Evolutionary conservation across 345 rosid species (phyloP), one percentile per base, ranked within the genome.

Genomic region (Linum lewisii): DNA sequence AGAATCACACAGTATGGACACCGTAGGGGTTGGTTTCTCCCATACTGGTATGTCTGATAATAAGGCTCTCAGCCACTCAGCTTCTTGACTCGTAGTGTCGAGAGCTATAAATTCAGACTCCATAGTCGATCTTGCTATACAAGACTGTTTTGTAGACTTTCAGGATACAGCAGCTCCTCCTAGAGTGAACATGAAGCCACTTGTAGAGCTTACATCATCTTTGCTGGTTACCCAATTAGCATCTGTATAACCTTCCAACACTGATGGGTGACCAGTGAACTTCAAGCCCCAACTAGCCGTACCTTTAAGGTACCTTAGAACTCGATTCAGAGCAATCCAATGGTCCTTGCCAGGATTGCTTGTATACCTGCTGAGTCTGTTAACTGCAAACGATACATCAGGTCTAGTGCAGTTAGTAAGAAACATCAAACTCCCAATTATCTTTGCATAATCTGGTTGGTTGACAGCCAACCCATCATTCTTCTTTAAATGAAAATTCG

Each of bases 151-250:
- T 5, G 38, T 2, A 5, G 34, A 61, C 45, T 61, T 45, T 34
- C 64, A 61, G 9, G 64, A 49, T 2, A 47, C 18, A 5, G 44
- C 54, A 14, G 32, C 32, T 2, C 32, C 32, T 26, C 32, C 55
- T 23, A 24, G 6, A 8, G 10, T 25, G 26, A 61, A 61, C 15
- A 49, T 37, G 45, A 21, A 61, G 16, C 64, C 55, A 61, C 44
- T 61, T 4, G 44, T 61, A n/a, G 56, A 45, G 3, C 55, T 24
- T 0, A 49, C 37, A 22, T 61, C 55, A 25, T 61, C 42, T 18
- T 47, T 47, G 24, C 49, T 23, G 25, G 23, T 18, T 7, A 61
- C 23, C 64, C 44, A 61, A 14, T 61, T 61, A 22, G 64, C 64
- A 61, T 61, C 50, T 18, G 15, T 14, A 18, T 11, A 61, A 1